phyloP scores from a whole-genome alignment of 169 alveolate genomes.

The Haemoproteus tartakovskyi region DNA sequence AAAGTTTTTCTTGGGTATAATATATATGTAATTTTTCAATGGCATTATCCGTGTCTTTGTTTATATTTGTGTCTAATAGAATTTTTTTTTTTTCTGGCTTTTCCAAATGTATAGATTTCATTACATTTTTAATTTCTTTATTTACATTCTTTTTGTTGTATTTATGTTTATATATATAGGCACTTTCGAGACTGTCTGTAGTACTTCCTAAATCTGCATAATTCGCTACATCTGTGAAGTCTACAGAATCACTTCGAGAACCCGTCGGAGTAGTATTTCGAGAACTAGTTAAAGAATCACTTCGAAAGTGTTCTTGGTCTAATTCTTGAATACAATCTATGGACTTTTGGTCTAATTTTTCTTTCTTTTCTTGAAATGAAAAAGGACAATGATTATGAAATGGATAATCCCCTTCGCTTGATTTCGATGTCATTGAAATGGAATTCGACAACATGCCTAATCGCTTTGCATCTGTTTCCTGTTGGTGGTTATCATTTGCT shows the following conservation, averaged over 20 bases:
- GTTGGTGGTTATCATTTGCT: constrained; percentile 9
- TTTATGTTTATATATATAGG: constrained; percentile 61
- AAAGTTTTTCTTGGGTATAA: constrained; percentile 55
- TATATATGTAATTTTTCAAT: constrained; percentile 51
- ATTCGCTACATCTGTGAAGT: too few species aligned
- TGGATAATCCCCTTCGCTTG: too few species aligned
- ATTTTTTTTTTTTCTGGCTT: constrained; percentile 48
- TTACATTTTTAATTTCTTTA: constrained; percentile 23
- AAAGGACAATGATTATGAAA: too few species aligned
- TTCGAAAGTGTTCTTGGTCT: too few species aligned
- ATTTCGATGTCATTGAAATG: too few species aligned
- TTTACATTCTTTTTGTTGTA: constrained; percentile 51
- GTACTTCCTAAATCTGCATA: constrained; percentile 29
- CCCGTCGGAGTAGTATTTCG: too few species aligned
- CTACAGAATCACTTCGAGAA: too few species aligned
- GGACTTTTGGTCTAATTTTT: too few species aligned
- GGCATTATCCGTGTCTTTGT: constrained; percentile 15
- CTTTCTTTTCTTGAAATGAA: too few species aligned
- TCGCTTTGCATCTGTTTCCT: background rate
- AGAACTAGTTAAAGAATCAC: too few species aligned
- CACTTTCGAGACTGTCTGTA: constrained; percentile 64
- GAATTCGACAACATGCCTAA: too few species aligned
- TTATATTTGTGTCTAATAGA: constrained; percentile 39
- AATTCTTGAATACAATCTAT: too few species aligned
- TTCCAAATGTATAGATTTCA: constrained; percentile 23